These are phyloP conservation scores for Cytospora chrysosperma DNA, from an alignment of 2,329 filamentous ascomycete genomes.

Conservation along the genomic window DNA sequence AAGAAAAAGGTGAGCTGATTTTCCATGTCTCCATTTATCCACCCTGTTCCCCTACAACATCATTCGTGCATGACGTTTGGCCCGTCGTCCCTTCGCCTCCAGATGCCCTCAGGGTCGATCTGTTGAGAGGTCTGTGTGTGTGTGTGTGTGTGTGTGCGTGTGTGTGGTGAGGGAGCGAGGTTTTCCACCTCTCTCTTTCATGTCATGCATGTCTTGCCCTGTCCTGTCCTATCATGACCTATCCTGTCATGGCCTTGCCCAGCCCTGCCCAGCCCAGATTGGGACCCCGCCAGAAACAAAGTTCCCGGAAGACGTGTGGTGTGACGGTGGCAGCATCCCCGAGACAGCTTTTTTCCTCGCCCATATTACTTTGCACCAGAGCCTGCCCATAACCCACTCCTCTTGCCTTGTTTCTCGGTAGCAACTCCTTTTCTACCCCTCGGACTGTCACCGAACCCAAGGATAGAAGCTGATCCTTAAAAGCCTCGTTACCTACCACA, in stretches of 20 bases:
- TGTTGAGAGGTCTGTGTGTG: constrained; percentile 8
- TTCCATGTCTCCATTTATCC: constrained; percentile 12
- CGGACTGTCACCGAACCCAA: constrained; percentile 21
- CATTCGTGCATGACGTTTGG: constrained; percentile 14
- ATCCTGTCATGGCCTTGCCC: no score
- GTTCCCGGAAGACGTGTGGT: constrained; percentile 11
- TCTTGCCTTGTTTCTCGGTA: constrained; percentile 5
- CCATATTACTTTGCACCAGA: constrained; percentile 2
- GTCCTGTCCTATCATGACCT: no score
- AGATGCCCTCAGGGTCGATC: neutral
- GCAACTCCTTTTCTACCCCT: constrained; percentile 16
- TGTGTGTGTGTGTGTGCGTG: no score
- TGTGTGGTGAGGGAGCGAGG: no score
- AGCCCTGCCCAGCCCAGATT: neutral
- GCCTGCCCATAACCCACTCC: constrained; percentile 24
- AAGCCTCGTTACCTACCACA: constrained; percentile 8
- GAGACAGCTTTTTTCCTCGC: constrained; percentile 24
- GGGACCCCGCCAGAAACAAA: constrained; percentile 2
- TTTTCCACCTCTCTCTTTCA: no score
- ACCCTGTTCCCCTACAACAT: neutral
- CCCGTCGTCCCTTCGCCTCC: no score
- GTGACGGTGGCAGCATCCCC: constrained; percentile 20
- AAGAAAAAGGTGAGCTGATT: constrained; percentile 17
- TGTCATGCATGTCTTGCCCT: no score
- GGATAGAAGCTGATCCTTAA: constrained; percentile 11